A percentile compares a stretch with the other conserved stretches of the same genome.
These are phyloP conservation scores for Leccinum olivaceopallidum DNA, from an alignment of 768 basidiomycete species.

Conservation along the genomic window DNA sequence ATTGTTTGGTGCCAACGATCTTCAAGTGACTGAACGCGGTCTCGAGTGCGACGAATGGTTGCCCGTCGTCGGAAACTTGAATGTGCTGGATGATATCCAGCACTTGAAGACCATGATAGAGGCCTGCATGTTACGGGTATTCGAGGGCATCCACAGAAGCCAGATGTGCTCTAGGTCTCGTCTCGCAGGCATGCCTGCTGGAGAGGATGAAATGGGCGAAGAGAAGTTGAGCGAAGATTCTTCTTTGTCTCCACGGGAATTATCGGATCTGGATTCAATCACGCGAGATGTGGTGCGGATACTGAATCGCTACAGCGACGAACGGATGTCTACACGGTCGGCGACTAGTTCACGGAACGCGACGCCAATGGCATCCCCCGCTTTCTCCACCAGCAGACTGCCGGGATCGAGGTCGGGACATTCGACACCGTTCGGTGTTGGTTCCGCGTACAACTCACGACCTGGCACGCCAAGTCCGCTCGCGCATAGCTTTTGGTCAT, in stretches of 20 bases:
- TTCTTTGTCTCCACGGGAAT: conserved; percentile 65
- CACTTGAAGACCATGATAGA: conserved; percentile 80
- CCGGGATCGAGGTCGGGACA: conserved; percentile 54
- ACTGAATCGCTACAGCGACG: conserved; percentile 69
- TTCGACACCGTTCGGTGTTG: conserved; percentile 52
- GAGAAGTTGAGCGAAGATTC: conserved; percentile 43
- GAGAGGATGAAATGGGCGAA: conserved; percentile 58
- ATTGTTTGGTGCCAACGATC: conserved; percentile 84
- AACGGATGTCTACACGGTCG: conserved; percentile 58
- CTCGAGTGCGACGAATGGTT: conserved; percentile 91
- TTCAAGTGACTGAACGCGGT: conserved; percentile 68
- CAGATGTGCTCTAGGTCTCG: conserved; percentile 27
- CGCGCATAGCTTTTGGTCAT: conserved; percentile 38
- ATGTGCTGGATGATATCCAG: conserved; percentile 81
- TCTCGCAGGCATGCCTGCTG: conserved; percentile 36
- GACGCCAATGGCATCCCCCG: conserved; percentile 61
- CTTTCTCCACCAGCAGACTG: conserved; percentile 37
- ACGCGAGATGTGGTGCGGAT: conserved; percentile 75
- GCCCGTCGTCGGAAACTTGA: conserved; percentile 71
- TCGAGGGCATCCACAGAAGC: conserved; percentile 72
- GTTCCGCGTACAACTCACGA: conserved; percentile 52
- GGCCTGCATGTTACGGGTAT: conserved; percentile 83
- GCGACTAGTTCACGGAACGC: conserved; percentile 63
- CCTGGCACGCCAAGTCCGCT: conserved; percentile 65
- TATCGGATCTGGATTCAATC: conserved; percentile 72